Conservation (phyloP, 495 filamentous ascomycete species). For the Trichoderma erinaceum region DNA sequence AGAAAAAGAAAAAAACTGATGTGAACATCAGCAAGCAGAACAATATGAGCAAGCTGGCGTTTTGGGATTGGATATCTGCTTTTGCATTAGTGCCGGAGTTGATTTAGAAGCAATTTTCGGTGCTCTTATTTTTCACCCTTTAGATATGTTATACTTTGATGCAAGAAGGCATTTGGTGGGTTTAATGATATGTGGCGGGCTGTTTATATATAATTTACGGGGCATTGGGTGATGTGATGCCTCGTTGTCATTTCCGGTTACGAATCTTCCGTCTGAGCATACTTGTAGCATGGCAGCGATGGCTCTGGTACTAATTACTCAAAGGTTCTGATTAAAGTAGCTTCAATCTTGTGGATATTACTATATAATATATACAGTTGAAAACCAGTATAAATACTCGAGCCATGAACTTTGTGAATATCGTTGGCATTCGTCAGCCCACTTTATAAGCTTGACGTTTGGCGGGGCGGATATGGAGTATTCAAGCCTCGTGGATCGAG, state of each 20-base stretch:
- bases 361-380: neutral
- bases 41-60: neutral
- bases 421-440: neutral
- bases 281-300: neutral
- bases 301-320: neutral
- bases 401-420: too few species aligned
- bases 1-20: neutral
- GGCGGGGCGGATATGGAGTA: neutral
- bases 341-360: neutral
- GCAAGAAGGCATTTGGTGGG: neutral
- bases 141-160: neutral
- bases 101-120: neutral
- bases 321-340: neutral
- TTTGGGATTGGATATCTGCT: neutral
- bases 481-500: neutral
- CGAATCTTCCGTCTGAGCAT: neutral
- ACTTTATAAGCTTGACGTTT: neutral
- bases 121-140: neutral
- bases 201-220: neutral
- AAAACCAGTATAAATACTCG: neutral
- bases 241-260: neutral
- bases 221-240: neutral
- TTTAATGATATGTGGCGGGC: neutral
- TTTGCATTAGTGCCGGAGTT: neutral
- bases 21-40: neutral